These are phyloP conservation scores for Fusarium globosum DNA, from an alignment of 2,329 filamentous ascomycete species.

Conservation along the genomic window DNA sequence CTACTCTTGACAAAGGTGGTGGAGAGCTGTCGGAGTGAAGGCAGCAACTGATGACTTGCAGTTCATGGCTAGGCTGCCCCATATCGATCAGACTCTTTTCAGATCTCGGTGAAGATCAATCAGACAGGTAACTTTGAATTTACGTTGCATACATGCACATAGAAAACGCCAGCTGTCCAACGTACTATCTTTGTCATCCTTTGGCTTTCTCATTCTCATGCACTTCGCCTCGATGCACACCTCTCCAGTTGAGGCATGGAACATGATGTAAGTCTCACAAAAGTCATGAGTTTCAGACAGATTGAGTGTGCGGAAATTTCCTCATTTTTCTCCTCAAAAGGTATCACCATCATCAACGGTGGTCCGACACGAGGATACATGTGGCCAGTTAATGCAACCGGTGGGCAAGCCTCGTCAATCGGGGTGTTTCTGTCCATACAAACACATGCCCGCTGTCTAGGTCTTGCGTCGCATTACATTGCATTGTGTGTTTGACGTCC, in stretches of 20 bases:
- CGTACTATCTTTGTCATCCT: conserved; percentile 31
- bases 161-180: conserved; percentile 40
- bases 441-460: conserved; percentile 24
- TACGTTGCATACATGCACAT: conserved; percentile 15
- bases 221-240: conserved; percentile 29
- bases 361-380: neutral
- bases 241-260: conserved; percentile 33
- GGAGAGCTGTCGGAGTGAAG: conserved; percentile 1
- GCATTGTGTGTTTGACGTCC: conserved; percentile 22
- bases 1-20: neutral
- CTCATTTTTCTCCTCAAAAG: conserved; percentile 27
- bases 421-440: conserved; percentile 32
- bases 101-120: conserved; percentile 26
- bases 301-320: neutral
- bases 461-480: conserved; percentile 22
- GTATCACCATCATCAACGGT: conserved; percentile 8
- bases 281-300: neutral
- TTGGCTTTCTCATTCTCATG: conserved; percentile 14
- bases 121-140: conserved; percentile 13
- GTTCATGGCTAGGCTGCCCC: conserved; percentile 5
- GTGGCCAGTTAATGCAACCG: conserved; percentile 29
- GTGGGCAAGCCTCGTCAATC: conserved; percentile 39
- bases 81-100: conserved; percentile 19
- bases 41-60: conserved; percentile 24
- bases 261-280: neutral